Evolutionary conservation across 148 eudicot species (phyloP).

Genomic region (Rhododendron kiyosumense): DNA sequence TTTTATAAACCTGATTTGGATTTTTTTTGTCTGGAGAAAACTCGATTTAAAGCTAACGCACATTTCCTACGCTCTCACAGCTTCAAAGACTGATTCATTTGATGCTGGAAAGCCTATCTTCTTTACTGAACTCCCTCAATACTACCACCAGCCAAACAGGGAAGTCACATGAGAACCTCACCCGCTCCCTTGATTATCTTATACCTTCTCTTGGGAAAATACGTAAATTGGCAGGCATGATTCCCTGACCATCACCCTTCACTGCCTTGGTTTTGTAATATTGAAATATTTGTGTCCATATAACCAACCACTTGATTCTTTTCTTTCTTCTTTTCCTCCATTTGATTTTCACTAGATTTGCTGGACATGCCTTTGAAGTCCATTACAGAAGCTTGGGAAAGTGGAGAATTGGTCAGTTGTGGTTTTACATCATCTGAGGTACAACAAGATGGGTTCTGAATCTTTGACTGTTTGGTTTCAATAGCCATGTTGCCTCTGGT

Average conservation of each 20-base stretch:
- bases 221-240: conserved; percentile 68
- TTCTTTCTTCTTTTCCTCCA: background rate
- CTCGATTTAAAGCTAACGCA: conserved; percentile 2
- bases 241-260: background rate
- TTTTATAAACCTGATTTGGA: background rate
- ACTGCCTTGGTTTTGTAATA: background rate
- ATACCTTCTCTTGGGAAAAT: conserved; percentile 67
- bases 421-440: conserved; percentile 76
- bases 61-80: conserved; percentile 29
- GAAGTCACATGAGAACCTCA: conserved; percentile 37
- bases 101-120: conserved; percentile 71
- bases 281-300: background rate
- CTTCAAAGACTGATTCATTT: conserved; percentile 73
- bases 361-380: conserved; percentile 89
- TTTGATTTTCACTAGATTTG: conserved; percentile 43
- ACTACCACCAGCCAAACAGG: conserved; percentile 25
- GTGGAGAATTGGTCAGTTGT: conserved; percentile 73
- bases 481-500: background rate
- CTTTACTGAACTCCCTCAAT: conserved; percentile 54
- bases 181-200: conserved; percentile 42
- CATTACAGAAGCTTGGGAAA: conserved; percentile 84
- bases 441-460: conserved; percentile 14
- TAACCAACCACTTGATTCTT: background rate
- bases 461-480: background rate
- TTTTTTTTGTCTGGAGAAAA: background rate